Evolutionary conservation across 805 yeast genomes (phyloP), one percentile per base, ranked within the genome.

Genomic region (Sugiyamaella valdiviana): DNA sequence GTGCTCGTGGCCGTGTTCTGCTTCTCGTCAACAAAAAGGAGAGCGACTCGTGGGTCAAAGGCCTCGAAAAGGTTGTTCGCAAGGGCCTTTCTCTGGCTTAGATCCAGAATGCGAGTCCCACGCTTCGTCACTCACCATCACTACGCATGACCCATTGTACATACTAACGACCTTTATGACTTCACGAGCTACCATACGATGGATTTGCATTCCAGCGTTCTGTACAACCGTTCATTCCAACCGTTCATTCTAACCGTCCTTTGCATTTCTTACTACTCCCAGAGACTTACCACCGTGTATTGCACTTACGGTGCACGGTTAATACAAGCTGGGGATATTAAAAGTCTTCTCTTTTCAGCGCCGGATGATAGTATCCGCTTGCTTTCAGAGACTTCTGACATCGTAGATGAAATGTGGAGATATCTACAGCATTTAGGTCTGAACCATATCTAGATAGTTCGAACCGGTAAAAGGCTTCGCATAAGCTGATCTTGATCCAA

Each of bases 1-100:
- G 84, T 40, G 88, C 83, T 60, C 74, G 83, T 35, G 99, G 99
- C 12, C 75, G 96, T 52, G 96, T 87, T 1, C 83, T 88, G 53
- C 70, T 93, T 59, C 78, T 91, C 45, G 82, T 83, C 22, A 83
- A 82, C 52, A 80, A 81, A 53, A 65, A 63, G 39, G 83, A 79
- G 52, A 73, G 77, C n/a, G 82, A 83, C 57, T 74, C 85, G 3
- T 88, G 95, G 88, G 82, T 88, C 22, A 82, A 80, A 58, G 95
- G 93, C 1, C 70, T 89, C 42, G 89, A 89, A 22, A 80, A 74
- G 46, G 82, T 83, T 2, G 73, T 85, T 14, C 40, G 45, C 6
- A 46, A 42, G 29, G 53, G 53, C 6, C 32, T 50, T 12, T 42
- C 50, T 15, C 40, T 46, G n/a, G 45, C 50, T 15, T 46, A 23